These are phyloP conservation scores for Backusella circina DNA, from an alignment of 192 early-diverging fungal genomes.

Conservation along the genomic window DNA sequence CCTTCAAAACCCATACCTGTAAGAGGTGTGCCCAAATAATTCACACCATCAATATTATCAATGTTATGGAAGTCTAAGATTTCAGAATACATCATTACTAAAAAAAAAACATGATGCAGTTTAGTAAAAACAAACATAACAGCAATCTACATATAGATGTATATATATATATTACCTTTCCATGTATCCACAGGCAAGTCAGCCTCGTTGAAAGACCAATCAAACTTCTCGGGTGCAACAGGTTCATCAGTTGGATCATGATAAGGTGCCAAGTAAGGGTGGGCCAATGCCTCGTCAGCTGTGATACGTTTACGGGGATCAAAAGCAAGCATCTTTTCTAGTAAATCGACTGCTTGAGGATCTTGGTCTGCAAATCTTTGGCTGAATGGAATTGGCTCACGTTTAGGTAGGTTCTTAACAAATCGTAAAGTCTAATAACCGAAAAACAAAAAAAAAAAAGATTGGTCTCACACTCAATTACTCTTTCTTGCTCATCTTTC, in stretches of 20 bases:
- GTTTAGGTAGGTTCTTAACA: conserved; percentile 81
- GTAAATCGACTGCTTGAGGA: conserved; percentile 74
- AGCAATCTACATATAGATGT: background rate
- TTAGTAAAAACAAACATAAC: background rate
- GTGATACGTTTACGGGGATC: conserved; percentile 89
- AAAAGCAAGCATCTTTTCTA: conserved; percentile 89
- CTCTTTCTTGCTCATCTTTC: background rate
- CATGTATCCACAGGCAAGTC: conserved; percentile 83
- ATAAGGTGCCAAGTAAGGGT: conserved; percentile 86
- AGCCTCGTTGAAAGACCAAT: conserved; percentile 93
- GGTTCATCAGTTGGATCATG: conserved; percentile 91
- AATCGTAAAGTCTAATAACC: conserved; percentile 71
- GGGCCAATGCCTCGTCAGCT: conserved; percentile 79
- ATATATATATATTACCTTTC: conserved; percentile 47
- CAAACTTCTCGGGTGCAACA: conserved; percentile 70
- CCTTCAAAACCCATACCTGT: conserved; percentile 20
- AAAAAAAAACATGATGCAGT: background rate
- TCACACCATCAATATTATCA: conserved; percentile 37
- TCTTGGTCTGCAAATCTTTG: conserved; percentile 77
- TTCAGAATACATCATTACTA: conserved; percentile 82
- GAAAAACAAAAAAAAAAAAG: conserved; percentile 15
- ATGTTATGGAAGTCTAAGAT: conserved; percentile 69
- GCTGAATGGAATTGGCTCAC: conserved; percentile 78
- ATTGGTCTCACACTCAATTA: background rate
- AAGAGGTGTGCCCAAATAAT: conserved; percentile 33